Evolutionary conservation across 768 basidiomycete genomes (phyloP).

Genomic region (Boletellus emodensis): DNA sequence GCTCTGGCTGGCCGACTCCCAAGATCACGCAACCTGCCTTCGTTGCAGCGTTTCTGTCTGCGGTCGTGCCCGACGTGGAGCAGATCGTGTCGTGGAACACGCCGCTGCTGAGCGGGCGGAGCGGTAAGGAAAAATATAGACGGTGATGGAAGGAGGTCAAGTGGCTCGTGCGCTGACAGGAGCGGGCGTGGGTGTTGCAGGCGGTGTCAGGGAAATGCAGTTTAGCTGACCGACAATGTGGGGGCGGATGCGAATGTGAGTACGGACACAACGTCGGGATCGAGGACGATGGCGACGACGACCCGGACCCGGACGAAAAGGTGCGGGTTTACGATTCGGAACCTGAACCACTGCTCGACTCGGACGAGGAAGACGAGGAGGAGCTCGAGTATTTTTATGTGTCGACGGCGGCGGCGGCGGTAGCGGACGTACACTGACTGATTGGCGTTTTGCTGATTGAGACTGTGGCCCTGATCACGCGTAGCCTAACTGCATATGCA

Average conservation of each 20-base stretch:
- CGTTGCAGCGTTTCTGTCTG: constrained; percentile 27
- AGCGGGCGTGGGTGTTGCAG: constrained; percentile 13
- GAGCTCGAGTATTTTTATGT: constrained; percentile 26
- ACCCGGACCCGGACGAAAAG: constrained; percentile 7
- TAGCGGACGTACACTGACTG: too few species aligned
- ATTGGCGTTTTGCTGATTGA: too few species aligned
- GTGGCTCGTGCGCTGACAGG: constrained; percentile 19
- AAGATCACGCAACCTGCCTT: constrained; percentile 24
- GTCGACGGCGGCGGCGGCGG: neutral
- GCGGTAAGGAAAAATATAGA: constrained; percentile 24
- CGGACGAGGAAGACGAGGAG: constrained; percentile 26
- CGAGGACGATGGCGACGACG: neutral
- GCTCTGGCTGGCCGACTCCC: constrained; percentile 27
- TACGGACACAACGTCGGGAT: too few species aligned
- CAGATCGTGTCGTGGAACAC: constrained; percentile 31
- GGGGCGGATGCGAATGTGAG: neutral
- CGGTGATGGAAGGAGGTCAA: constrained; percentile 24
- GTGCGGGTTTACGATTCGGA: constrained; percentile 22
- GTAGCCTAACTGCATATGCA: too few species aligned
- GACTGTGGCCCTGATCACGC: too few species aligned
- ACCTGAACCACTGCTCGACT: constrained; percentile 16
- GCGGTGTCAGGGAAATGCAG: too few species aligned
- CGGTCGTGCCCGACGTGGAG: constrained; percentile 27
- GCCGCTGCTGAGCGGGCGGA: constrained; percentile 22
- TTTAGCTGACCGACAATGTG: neutral